Base-by-base conservation (phyloP, 1,139 yeast species). In the Pichia sp. region DNA sequence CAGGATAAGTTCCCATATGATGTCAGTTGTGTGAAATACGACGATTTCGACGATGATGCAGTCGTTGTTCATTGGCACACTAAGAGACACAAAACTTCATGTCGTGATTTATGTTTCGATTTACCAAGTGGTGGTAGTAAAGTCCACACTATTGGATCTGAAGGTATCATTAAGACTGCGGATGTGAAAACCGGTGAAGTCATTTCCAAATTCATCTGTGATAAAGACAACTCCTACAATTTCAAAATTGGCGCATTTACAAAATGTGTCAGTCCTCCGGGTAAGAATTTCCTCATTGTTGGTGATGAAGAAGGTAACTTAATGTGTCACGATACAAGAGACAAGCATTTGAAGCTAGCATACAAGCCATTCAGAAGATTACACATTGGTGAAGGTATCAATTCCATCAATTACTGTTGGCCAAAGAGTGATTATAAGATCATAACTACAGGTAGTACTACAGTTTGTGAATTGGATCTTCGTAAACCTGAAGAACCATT, bases 31-130 rank as follows among this genome's bases (percentile, higher is more conserved):
- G 40, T 46, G 3, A 47, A 51, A 17, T 44, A 47, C 15, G 51
- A 49, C 24, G 53, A 53, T 33, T 51, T 50, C 33, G 63, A 64
- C 33, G 77, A 75, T 54, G 65, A 58, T 31, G 49, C 55, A n/a
- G 47, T 67, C 17, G 61, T 64, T 4, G 62, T 79, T 3, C 65
- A 64, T 34, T 93, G 98, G 98, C 78, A 84, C 50, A 90, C 98
- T 0, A 87, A 81, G 60, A 76, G 98, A 60, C 98, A 93, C 63
- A 89, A 89, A 65, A 93, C 91, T 1, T 85, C 96, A 51, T 88
- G 96, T 53, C 70, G 99, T 38, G 81, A 85, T 8, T 69, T 89
- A 7, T 69, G 79, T 15, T 85, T 88, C 63, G 91, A 85, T 53
- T 76, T 79, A 14, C 46, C 50, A n/a, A 46, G 53, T 1, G 68